Base-by-base conservation (phyloP, 306 rosid genomes). In the Prunus kanzakura region DNA sequence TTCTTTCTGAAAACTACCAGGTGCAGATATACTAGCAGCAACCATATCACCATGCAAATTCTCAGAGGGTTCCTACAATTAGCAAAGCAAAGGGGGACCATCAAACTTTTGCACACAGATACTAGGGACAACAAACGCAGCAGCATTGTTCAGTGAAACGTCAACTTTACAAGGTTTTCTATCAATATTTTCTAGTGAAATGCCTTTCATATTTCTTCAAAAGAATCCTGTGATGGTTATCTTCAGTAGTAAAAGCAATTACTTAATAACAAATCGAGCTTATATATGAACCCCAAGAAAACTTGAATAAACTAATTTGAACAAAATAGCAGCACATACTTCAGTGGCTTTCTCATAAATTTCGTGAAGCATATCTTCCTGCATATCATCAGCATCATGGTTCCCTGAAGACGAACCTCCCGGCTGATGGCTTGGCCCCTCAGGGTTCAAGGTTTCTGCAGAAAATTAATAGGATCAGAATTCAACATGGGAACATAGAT, bases 291-390 rank as follows among this genome's bases (percentile, higher is more conserved):
- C 19, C 29, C 16, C 18, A 6, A 3, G 16, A 30, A 52, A 75
- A 65, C 14, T 12, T 75, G 50, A 79, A 72, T 29, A 52, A 64
- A 43, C 30, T 54, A 41, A 66, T 72, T 46, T 47, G 69, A 76
- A 81, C 57, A 41, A 79, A 75, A 76, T 47, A 58, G 77, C 67
- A 89, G 73, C 69, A 89, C 93, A 78, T 84, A 91, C 98, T 76
- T 88, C 86, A 23, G 86, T 83, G 47, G 87, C 93, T 77, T 77
- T 64, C 46, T 88, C 85, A 27, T 71, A 88, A 41, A 85, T 73
- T 73, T 92, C 96, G 58, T 84, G 72, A 68, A 88, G 78, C 86
- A 92, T 78, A 60, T 89, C 85, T 64, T 91, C 92, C 86, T 83
- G 86, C 55, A 70, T 29, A 84, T 77, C 81, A 62, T 90, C 83